Base-by-base conservation (phyloP, 768 basidiomycete genomes). In the Termitomyces sp. region DNA sequence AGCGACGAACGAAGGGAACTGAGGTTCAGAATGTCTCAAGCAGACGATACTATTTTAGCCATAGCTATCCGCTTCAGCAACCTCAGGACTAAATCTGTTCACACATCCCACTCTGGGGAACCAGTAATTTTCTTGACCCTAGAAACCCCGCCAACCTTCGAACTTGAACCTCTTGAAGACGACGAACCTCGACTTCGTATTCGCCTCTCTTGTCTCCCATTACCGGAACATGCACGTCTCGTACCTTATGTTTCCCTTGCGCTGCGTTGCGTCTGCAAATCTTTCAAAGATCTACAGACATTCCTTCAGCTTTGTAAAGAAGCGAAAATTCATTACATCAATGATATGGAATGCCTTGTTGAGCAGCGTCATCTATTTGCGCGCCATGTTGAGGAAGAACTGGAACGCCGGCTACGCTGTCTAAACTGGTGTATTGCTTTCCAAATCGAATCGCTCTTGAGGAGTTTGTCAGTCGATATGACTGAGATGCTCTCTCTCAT, bases 391-490 rank as follows among this genome's bases (percentile, higher is more conserved):
- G 64, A 81, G 46, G 57, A 64, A 1, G 48, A 63, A 37, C 71
- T 79, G 34, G 58, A 69, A 12, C 22, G 15, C 2, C 76, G 75
- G 69, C 64, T 81, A 29, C 59, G 48, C 22, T 37, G 36, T 16
- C 64, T 83, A 15, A 66, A 75, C 9, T 86, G 80, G 81, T 60
- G 61, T 42, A 73, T 87, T n/a, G 78, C 83, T 0, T 87, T 85
- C 61, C 86, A 88, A 64, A 68, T 87, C 33, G 80, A 84, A 57
- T 72, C 76, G 0, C 64, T 81, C 16, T 51, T 77, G 20, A 70
- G 70, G 26, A 73, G 71, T 42, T 63, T 75, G 45, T 52, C 71
- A 15, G 71, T 85, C n/a, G 82, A 85, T 62, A 68, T 79, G 28
- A 64, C 60, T 29, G 86, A 88, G 63, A 69, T 87, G 29, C 69